Evolutionary conservation across 2,329 filamentous ascomycete genomes (phyloP), one percentile per base, ranked within the genome.

Genomic region (Lasiodiplodia theobromae): DNA sequence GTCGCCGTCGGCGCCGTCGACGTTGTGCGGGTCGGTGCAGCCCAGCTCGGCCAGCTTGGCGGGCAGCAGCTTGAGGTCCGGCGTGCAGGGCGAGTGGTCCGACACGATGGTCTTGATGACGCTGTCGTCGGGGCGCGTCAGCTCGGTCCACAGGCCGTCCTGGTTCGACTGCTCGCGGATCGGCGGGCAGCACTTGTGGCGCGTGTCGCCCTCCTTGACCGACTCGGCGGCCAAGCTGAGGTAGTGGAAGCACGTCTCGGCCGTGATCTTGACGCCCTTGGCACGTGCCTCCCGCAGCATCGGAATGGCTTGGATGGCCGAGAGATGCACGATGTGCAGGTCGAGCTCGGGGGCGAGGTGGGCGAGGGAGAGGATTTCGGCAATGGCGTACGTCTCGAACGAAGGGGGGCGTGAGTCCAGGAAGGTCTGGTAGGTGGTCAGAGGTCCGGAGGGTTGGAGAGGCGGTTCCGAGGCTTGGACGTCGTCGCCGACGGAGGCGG

Each of bases 181-280:
- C 0, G 94, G 94, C 34, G 94, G 94, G 79, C 94, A 97, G 86
- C 94, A 97, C 81, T 97, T 97, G 84, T 97, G 94, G 68, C 94
- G 83, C 34, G 94, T 97, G 80, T 97, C 94, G 54, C 94, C 94
- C 71, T 93, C 88, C 69, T 88, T 86, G 69, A 97, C 92, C 71
- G 90, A 86, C 82, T 97, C 94, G 0, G 94, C 90, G 0, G 92
- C 90, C 2, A 97, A 86, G 3, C 91, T 92, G 16, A 97, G 88
- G 80, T 97, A 97, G 83, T 97, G 94, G 86, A 96, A 97, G 83
- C 94, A 97, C 2, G 94, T 97, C 82, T 97, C 94, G 67, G 94
- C 94, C 0, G 94, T 97, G 81, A 97, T 93, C 75, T 94, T 92
- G 77, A 96, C 83, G 53, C 94, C 94, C 2, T 84, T 82, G 4